These are phyloP conservation scores for Citrullus amarus DNA, from an alignment of 306 rosid species.

Conservation along the genomic window DNA sequence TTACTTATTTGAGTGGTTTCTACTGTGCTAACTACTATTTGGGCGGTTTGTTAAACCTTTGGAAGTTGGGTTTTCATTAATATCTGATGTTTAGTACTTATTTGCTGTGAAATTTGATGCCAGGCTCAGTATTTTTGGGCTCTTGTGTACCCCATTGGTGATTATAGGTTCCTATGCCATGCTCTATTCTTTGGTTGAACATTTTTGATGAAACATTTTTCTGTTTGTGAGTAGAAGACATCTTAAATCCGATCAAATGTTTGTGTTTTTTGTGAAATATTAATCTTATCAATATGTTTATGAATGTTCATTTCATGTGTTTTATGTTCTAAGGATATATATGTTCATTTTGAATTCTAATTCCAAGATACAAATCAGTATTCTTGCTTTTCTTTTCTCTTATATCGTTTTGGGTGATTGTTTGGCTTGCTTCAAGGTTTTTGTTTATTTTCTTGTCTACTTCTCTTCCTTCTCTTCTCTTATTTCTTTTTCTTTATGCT, in stretches of 20 bases:
- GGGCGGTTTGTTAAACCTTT: neutral
- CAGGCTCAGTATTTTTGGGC: neutral
- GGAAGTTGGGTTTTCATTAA: neutral
- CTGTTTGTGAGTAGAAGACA: neutral
- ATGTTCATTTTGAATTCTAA: neutral
- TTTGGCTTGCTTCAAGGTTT: neutral
- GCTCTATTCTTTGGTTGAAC: neutral
- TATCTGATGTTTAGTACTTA: neutral
- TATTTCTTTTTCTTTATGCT: neutral
- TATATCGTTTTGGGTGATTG: no score
- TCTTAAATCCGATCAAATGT: neutral
- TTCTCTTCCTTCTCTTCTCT: neutral
- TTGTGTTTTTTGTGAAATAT: neutral
- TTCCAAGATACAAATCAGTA: neutral
- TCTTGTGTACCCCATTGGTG: neutral
- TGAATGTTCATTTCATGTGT: neutral
- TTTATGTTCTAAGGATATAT: neutral
- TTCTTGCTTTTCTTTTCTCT: neutral
- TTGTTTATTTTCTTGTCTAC: neutral
- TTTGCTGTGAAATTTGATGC: constrained; percentile 1
- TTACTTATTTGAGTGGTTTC: neutral
- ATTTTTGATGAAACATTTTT: neutral
- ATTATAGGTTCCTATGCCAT: neutral
- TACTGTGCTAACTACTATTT: constrained; percentile 1
- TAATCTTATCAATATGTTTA: neutral